phyloP scores from a whole-genome alignment of 371 early-diverging fungal genomes.

The Encephalitozoon intestinalis region DNA sequence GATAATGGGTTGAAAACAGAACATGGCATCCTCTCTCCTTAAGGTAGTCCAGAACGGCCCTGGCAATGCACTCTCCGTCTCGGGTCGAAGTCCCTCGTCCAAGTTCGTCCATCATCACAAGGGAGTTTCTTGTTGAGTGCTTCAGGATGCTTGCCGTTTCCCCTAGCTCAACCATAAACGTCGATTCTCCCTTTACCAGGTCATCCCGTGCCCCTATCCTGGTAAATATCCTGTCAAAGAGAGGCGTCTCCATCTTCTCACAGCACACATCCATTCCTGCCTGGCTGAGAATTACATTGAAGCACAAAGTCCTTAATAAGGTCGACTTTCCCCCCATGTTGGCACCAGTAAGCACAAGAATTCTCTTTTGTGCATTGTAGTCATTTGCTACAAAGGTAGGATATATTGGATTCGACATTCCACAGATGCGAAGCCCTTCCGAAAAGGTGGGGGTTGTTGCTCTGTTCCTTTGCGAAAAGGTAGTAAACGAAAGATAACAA shows the following conservation, averaged over 20 bases:
- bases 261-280: conserved; percentile 91
- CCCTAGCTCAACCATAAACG: conserved; percentile 92
- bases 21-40: conserved; percentile 61
- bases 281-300: conserved; percentile 92
- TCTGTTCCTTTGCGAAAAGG: conserved; percentile 63
- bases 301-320: conserved; percentile 67
- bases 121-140: conserved; percentile 77
- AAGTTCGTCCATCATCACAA: conserved; percentile 96
- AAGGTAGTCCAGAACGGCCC: conserved; percentile 74
- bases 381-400: conserved; percentile 78
- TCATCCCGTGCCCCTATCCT: conserved; percentile 76
- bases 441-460: conserved; percentile 61
- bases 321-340: conserved; percentile 94
- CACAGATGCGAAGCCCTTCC: conserved; percentile 67
- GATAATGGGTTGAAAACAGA: conserved; percentile 94
- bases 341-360: conserved; percentile 92
- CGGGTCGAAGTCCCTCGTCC: conserved; percentile 95
- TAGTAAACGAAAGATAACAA: conserved; percentile 72
- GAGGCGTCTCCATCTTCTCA: conserved; percentile 44
- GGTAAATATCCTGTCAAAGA: conserved; percentile 77
- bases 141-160: conserved; percentile 85
- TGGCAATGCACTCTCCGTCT: conserved; percentile 94
- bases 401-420: conserved; percentile 49
- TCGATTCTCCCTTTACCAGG: conserved; percentile 75
- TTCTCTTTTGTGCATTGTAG: conserved; percentile 64